phyloP scores from a whole-genome alignment of 2,329 filamentous ascomycete species.

The Diatrype stigma region DNA sequence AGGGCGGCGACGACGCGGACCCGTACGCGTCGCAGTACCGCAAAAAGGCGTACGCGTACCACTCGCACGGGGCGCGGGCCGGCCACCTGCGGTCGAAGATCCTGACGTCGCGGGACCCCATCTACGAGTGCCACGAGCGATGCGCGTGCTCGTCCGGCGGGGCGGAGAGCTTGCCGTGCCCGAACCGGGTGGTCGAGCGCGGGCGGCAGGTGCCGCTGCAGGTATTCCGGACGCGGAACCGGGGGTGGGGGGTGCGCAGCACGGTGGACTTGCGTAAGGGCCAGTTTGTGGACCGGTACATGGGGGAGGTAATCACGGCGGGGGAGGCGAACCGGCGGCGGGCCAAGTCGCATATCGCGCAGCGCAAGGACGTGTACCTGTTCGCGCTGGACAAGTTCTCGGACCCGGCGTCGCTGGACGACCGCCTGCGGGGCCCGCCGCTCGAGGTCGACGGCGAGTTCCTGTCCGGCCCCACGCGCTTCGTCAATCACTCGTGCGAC shows the following conservation, averaged over 20 bases:
- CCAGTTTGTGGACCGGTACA: slow-evolving; percentile 76
- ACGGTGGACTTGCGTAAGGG: slow-evolving; percentile 62
- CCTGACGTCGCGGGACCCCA: slow-evolving; percentile 53
- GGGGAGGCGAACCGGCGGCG: slow-evolving; percentile 64
- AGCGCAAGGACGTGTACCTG: slow-evolving; percentile 72
- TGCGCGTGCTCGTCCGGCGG: slow-evolving; percentile 64
- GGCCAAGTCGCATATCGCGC: slow-evolving; percentile 46
- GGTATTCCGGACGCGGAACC: slow-evolving; percentile 68
- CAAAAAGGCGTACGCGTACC: slow-evolving; percentile 58
- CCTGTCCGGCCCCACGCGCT: slow-evolving; percentile 72
- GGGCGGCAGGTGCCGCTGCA: slow-evolving; percentile 68
- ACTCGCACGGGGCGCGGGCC: slow-evolving; percentile 46
- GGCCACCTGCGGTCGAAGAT: slow-evolving; percentile 50
- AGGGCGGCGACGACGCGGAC: slow-evolving; percentile 45
- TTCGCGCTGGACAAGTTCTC: slow-evolving; percentile 80
- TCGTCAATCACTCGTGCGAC: slow-evolving; percentile 79
- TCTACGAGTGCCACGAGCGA: slow-evolving; percentile 76
- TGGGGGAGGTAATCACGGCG: slow-evolving; percentile 66
- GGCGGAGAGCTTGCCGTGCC: slow-evolving; percentile 46
- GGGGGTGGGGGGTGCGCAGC: slow-evolving; percentile 74
- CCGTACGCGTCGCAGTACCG: slow-evolving; percentile 29
- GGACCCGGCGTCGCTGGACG: slow-evolving; percentile 50
- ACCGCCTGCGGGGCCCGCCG: slow-evolving; percentile 50
- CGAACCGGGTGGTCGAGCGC: slow-evolving; percentile 72
- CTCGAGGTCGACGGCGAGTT: slow-evolving; percentile 69